A percentile compares a stretch with the other conserved stretches of the same genome.
These are phyloP conservation scores for Sporothrix sp. DNA, from an alignment of 2,329 filamentous ascomycete genomes.

Conservation along the genomic window DNA sequence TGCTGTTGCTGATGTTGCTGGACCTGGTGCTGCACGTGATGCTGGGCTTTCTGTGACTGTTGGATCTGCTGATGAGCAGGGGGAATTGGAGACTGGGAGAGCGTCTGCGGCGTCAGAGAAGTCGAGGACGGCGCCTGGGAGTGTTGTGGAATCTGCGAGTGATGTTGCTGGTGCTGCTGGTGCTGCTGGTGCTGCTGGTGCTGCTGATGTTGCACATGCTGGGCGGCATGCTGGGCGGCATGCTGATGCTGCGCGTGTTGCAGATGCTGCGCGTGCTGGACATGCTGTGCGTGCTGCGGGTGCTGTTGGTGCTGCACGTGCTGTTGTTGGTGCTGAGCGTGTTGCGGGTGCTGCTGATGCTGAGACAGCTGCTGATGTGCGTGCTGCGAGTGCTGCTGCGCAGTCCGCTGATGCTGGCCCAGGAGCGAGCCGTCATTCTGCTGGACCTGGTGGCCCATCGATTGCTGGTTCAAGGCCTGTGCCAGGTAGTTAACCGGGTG, in stretches of 20 bases:
- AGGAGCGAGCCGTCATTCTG: slow-evolving; percentile 24
- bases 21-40: slow-evolving; percentile 10
- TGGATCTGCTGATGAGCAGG: slow-evolving; percentile 20
- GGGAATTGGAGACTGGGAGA: slow-evolving; percentile 33
- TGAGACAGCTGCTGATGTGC: slow-evolving; percentile 11
- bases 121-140: slow-evolving; percentile 25
- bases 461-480: slow-evolving; percentile 27
- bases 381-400: slow-evolving; percentile 19
- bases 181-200: slow-evolving; percentile 22
- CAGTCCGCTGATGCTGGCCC: slow-evolving; percentile 23
- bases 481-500: slow-evolving; percentile 26
- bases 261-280: slow-evolving; percentile 13
- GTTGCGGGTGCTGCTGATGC: slow-evolving; percentile 10
- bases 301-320: slow-evolving; percentile 12
- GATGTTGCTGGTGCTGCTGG: slow-evolving; percentile 17
- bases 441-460: slow-evolving; percentile 24
- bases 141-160: slow-evolving; percentile 20
- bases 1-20: slow-evolving; percentile 21
- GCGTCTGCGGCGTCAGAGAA: slow-evolving; percentile 37
- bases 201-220: slow-evolving; percentile 17
- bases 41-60: slow-evolving; percentile 9
- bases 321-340: slow-evolving; percentile 3
- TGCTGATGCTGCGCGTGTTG: slow-evolving; percentile 24
- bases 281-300: slow-evolving; percentile 15
- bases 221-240: too few relatives aligned